Percentiles rank a stretch among this genome's conserved stretches.
phyloP scores from a whole-genome alignment of 306 rosid genomes.

The Ziziphus jujuba region DNA sequence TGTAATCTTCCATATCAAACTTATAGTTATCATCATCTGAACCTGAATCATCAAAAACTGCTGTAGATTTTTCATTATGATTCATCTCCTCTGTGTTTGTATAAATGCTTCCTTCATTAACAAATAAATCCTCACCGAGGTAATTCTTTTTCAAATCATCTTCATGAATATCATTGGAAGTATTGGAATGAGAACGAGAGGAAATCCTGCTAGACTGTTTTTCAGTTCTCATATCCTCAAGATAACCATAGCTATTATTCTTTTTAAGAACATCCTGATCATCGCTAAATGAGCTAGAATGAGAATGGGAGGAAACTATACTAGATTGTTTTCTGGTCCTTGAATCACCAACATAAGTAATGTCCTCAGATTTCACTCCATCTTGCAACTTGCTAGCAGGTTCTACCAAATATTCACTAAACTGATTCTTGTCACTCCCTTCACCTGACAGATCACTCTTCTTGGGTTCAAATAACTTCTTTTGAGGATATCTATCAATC shows the following conservation, averaged over 20 bases:
- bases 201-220: slow-evolving; percentile 35
- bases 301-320: slow-evolving; percentile 45
- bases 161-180: slow-evolving; percentile 32
- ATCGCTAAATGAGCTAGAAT: slow-evolving; percentile 34
- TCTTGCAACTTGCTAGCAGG: slow-evolving; percentile 35
- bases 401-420: slow-evolving; percentile 37
- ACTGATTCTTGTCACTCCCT: slow-evolving; percentile 36
- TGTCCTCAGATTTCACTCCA: slow-evolving; percentile 39
- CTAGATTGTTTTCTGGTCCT: slow-evolving; percentile 40
- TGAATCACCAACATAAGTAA: slow-evolving; percentile 39
- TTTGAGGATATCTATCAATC: slow-evolving; percentile 38
- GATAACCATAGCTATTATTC: slow-evolving; percentile 26
- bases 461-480: slow-evolving; percentile 42
- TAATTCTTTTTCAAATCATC: slow-evolving; percentile 33
- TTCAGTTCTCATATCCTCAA: slow-evolving; percentile 33
- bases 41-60: slow-evolving; percentile 68
- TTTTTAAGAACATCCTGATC: slow-evolving; percentile 40
- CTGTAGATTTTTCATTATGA: slow-evolving; percentile 43
- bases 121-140: slow-evolving; percentile 36
- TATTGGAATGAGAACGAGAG: slow-evolving; percentile 44
- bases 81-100: slow-evolving; percentile 30
- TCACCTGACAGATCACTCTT: slow-evolving; percentile 32
- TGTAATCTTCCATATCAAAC: slow-evolving; percentile 39
- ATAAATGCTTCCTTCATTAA: slow-evolving; percentile 36
- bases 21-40: slow-evolving; percentile 60